Base-by-base conservation (phyloP, 116 monocot species). In the Dioscorea cayenensis region DNA sequence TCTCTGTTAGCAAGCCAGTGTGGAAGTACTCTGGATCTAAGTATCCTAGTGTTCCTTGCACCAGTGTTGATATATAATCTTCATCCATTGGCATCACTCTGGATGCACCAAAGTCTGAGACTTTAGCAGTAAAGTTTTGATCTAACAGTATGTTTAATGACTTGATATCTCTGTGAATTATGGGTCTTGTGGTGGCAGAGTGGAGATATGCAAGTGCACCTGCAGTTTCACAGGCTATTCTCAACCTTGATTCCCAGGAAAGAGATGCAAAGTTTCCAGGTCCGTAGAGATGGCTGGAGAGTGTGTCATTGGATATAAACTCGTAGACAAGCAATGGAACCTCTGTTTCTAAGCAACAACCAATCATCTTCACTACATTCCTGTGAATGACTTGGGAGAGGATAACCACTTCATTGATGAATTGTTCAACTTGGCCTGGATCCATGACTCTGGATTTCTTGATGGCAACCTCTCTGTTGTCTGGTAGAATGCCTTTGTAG, bases 111-210 rank as follows among this genome's bases (percentile, higher is more conserved):
- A 67, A 67, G 21, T 67, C 38, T 48, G 67, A 43, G 7, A 67
- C 67, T 48, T 67, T 67, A 6, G 67, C 67, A 67, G 43, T 22
- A 20, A 3, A 67, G 22, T 22, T 48, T 14, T 67, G 35, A 67
- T 67, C 67, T 20, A 67, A 22, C n/a, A 67, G 67, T 67, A 67
- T 67, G 67, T 67, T 67, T 5, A 20, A 18, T 8, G 67, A 67
- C 19, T 67, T 67, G 6, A 67, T 43, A 67, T 49, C 67, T 20
- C 67, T 67, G 49, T 67, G 65, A 65, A 35, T 28, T 27, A 65
- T 63, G 20, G 63, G 63, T 23, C 13, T 21, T 12, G 63, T 23
- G 28, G 66, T 35, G 38, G 66, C 29, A 19, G 66, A 66, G 37
- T 66, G 66, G 17, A 66, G 17, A 20, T 66, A 66, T 12, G 66